Conservation (phyloP, 2,329 filamentous ascomycete species). For the Coccinonectria pachysandricola region DNA sequence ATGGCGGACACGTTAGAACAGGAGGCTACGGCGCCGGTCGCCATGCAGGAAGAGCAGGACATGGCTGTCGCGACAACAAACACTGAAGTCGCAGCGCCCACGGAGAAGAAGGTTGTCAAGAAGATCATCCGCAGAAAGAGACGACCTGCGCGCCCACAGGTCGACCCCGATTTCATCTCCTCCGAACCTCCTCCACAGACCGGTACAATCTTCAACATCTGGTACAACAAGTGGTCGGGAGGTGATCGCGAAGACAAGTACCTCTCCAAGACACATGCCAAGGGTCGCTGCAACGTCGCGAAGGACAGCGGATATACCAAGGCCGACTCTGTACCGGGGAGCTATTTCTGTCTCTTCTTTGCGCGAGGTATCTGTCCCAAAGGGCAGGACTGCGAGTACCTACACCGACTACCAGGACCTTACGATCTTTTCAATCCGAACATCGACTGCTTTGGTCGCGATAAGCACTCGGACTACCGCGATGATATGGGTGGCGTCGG, state of each 20-base stretch:
- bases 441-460: conserved; percentile 77
- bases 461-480: conserved; percentile 86
- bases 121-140: conserved; percentile 89
- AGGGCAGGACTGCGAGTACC: conserved; percentile 86
- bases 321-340: conserved; percentile 65
- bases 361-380: conserved; percentile 73
- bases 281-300: conserved; percentile 77
- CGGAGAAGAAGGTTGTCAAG: conserved; percentile 57
- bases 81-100: conserved; percentile 36
- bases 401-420: conserved; percentile 77
- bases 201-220: conserved; percentile 88
- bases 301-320: conserved; percentile 70
- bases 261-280: conserved; percentile 69
- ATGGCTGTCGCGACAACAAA: conserved; percentile 27
- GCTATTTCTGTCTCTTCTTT: conserved; percentile 90
- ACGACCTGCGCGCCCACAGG: conserved; percentile 79
- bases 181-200: conserved; percentile 84
- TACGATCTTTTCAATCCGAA: conserved; percentile 91
- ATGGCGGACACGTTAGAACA: conserved; percentile 26
- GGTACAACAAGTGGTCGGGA: conserved; percentile 98
- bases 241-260: conserved; percentile 92
- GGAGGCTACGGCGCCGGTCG: conserved; percentile 14
- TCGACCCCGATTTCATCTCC: conserved; percentile 74
- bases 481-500: conserved; percentile 98
- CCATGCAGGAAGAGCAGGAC: conserved; percentile 17